Percentiles rank a stretch among this genome's conserved stretches.
These are phyloP conservation scores for Calonectria hawksworthii DNA, from an alignment of 2,329 filamentous ascomycete genomes.

Conservation along the genomic window DNA sequence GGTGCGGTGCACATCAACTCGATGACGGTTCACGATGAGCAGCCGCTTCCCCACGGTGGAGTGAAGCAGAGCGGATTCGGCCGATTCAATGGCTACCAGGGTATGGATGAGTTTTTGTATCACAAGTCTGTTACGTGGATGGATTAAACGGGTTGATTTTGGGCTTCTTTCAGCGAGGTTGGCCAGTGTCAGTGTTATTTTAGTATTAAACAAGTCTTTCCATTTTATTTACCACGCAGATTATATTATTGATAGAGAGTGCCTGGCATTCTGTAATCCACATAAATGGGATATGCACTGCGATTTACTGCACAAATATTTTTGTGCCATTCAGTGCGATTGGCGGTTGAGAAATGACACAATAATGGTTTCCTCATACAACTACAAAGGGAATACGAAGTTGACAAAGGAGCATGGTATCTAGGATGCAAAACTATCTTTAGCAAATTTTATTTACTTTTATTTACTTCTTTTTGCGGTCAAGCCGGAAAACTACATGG, in stretches of 20 bases:
- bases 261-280: neutral
- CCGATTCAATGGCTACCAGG: slow-evolving; percentile 60
- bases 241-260: neutral
- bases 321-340: neutral
- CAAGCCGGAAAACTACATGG: neutral
- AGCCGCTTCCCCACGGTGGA: slow-evolving; percentile 72
- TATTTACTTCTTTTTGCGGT: neutral
- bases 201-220: neutral
- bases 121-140: slow-evolving; percentile 43
- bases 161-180: neutral
- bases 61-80: slow-evolving; percentile 73
- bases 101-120: slow-evolving; percentile 42
- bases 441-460: neutral
- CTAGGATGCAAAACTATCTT: neutral
- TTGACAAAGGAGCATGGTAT: neutral
- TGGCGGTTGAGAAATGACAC: neutral
- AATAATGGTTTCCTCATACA: neutral
- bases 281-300: neutral
- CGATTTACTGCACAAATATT: neutral
- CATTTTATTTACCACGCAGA: neutral
- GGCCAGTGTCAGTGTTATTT: neutral
- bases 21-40: slow-evolving; percentile 74
- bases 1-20: slow-evolving; percentile 75
- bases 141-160: neutral
- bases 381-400: neutral